phyloP scores from a whole-genome alignment of 805 yeast genomes.

The Starmera dryadoides region DNA sequence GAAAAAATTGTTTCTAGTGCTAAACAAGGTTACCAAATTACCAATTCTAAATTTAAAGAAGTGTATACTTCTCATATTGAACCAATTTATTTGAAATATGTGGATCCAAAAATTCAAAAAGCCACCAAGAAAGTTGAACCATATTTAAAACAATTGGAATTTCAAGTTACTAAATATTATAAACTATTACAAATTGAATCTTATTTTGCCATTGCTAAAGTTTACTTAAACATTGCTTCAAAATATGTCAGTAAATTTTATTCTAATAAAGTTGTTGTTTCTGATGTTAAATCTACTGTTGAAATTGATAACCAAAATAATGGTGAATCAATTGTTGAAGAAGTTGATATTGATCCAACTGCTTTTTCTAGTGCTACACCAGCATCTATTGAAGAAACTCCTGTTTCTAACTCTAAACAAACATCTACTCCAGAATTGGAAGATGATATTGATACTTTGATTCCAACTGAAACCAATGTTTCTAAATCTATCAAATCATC shows the following conservation, averaged over 20 bases:
- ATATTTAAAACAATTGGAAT: too few relatives aligned
- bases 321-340: not conserved
- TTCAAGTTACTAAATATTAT: not conserved
- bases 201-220: not conserved
- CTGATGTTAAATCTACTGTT: not conserved
- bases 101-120: too few relatives aligned
- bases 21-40: too few relatives aligned
- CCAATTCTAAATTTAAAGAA: too few relatives aligned
- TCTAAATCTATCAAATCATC: slow-evolving; percentile 1
- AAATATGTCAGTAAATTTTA: not conserved
- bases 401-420: not conserved
- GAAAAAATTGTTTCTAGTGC: too few relatives aligned
- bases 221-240: not conserved
- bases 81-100: too few relatives aligned
- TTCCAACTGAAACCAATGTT: slow-evolving; percentile 3
- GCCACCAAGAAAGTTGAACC: too few relatives aligned
- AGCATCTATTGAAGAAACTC: not conserved
- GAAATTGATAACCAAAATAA: not conserved
- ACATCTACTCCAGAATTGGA: slow-evolving; percentile 5
- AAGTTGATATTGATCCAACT: not conserved
- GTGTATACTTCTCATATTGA: too few relatives aligned
- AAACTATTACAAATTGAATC: not conserved
- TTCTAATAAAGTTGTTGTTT: not conserved
- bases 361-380: not conserved
- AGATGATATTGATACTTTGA: slow-evolving; percentile 1